Evolutionary conservation across 2,329 filamentous ascomycete genomes (phyloP), one percentile per base, ranked within the genome.

Genomic region (Epichloe sp.): DNA sequence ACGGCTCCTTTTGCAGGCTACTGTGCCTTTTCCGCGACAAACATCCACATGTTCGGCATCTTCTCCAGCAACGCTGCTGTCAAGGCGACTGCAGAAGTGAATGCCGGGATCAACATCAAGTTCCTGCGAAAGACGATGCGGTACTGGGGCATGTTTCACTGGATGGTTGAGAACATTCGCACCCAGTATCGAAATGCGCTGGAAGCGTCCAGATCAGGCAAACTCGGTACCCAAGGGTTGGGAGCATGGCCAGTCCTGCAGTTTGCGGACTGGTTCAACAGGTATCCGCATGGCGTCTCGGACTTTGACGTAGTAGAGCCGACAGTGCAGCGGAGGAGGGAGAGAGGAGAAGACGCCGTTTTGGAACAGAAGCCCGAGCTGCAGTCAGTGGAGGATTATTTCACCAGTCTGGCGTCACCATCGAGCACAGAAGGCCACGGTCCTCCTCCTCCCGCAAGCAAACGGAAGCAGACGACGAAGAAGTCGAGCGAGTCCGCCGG

Each of bases 121-220:
- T 97, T 93, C 60, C 71, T 98, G 44, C 85, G 85, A 50, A 93
- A 88, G 67, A 95, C 97, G 87, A 96, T 95, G 73, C 87, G 87
- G 54, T 90, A 93, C 61, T 98, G 93, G 93, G 93, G 91, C 54
- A 95, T 96, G 85, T 96, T 97, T 63, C 88, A 95, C 64, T 96
- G 89, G 70, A 90, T 97, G 78, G 85, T 88, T 1, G 90, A 97
- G 63, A 93, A 91, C 60, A 76, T 96, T 37, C 89, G 93, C 53
- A 86, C 91, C 50, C 82, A 94, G 54, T 98, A 95, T 63, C 81
- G 86, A 48, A 80, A 82, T 46, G 91, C 89, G 58, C 83, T 89
- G 15, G 89, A 96, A 64, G 84, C 85, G n/a, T 81, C 83, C 34
- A 75, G 83, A 49, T 79, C 81, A 57, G 87, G 86, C 10, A 74